Evolutionary conservation across 225 moss, liverwort and hornwort species (phyloP).

Genomic region (Pleurozium schreberi): DNA sequence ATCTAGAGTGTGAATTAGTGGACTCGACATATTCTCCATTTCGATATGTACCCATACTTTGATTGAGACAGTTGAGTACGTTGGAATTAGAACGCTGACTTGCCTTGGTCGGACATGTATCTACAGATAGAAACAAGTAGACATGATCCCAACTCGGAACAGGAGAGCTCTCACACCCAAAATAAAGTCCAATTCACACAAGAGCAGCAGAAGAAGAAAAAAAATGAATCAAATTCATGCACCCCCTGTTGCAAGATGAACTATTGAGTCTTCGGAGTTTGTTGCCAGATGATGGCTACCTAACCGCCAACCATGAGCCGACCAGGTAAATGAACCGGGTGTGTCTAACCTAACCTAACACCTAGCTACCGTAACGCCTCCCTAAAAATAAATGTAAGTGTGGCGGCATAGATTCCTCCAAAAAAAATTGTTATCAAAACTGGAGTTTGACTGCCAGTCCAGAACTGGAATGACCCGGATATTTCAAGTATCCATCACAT

Average conservation of each 20-base stretch:
- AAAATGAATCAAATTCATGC: slow-evolving; percentile 18
- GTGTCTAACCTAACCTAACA: slow-evolving; percentile 6
- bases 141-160: not conserved
- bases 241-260: slow-evolving; percentile 14
- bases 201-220: not conserved
- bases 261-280: slow-evolving; percentile 17
- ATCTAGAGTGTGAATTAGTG: not conserved
- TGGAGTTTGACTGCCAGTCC: slow-evolving; percentile 14
- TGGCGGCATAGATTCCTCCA: slow-evolving; percentile 16
- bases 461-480: not conserved
- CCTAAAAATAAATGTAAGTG: slow-evolving; percentile 8
- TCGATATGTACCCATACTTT: not conserved
- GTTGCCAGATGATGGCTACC: slow-evolving; percentile 1
- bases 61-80: not conserved
- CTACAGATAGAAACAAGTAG: not conserved
- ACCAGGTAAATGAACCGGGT: slow-evolving; percentile 54
- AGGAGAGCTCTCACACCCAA: not conserved
- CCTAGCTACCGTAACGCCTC: slow-evolving; percentile 17
- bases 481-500: slow-evolving; percentile 15
- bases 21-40: not conserved
- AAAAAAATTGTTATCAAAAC: slow-evolving; percentile 43
- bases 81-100: not conserved
- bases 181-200: not conserved
- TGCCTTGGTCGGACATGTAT: not conserved
- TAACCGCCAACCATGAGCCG: slow-evolving; percentile 27